Evolutionary conservation across 2,329 filamentous ascomycete genomes (phyloP), one percentile per base, ranked within the genome.

Genomic region (Lecanicillium sp.): DNA sequence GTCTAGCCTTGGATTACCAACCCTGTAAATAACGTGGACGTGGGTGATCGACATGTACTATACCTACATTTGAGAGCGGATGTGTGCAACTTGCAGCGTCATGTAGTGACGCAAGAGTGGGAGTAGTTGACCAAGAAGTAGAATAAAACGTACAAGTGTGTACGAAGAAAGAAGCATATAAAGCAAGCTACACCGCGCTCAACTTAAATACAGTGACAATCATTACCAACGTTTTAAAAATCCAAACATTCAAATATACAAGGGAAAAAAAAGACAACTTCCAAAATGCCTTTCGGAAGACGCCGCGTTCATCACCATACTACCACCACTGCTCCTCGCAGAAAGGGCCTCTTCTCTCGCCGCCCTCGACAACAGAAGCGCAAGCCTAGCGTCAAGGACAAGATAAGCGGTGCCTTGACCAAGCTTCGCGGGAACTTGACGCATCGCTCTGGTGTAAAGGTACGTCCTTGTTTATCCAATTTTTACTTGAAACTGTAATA

Each of bases 391-490:
- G 65, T 89, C 47, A 81, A 81, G 33, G 85, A 90, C 64, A 90
- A 89, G 62, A 71, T 90, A 49, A 80, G 74, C 35, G 85, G 85
- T 14, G 84, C 83, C 1, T 65, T 90, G 57, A 69, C 85, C 64
- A 85, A 75, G 65, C 60, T 90, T 46, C 79, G 78, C 59, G 85
- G 85, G 7, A 75, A 67, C 38, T 55, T 90, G 41, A 88, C 80
- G 1, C 61, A 75, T 34, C 70, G 78, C 29, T 80, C 83, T 3
- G 85, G 80, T 17, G 63, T 83, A 47, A 89, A 89, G 78, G 77
- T 78, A 60, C 44, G 56, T 34, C 25, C 11, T 14, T 20, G 11
- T n/a, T n/a, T 17, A 15, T n/a, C 9, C 11, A 11, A 11, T 25
- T 25, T 25, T 25, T 25, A 25, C 22, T 25, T 25, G n/a, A 12